Evolutionary conservation across 495 filamentous ascomycete species (phyloP), one percentile per base, ranked within the genome.

Genomic region (Penicillium lagena): DNA sequence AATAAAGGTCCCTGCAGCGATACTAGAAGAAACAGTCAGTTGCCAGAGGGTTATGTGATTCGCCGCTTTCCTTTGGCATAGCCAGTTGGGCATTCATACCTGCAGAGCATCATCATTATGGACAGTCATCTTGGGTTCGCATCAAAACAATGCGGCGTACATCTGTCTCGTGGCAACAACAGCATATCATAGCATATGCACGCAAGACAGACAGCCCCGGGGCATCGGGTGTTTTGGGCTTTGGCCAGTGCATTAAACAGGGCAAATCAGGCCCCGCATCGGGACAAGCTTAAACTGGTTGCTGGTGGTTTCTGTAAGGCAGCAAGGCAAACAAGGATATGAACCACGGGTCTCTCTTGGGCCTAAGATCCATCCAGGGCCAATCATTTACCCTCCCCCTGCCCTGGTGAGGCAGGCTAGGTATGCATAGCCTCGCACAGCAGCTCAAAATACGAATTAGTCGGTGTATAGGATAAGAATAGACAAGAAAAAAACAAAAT

Each of bases 71-170:
- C 45, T 58, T 45, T 55, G 42, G 49, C 52, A 56, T 46, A 35
- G 50, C 49, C n/a, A 34, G 52, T 65, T 65, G 62, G 59, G 62
- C 62, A 65, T 60, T 57, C 56, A 62, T 62, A 51, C 59, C 44
- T 65, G 59, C 62, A 60, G 51, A 17, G 17, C 40, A 29, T 36
- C 37, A 45, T 32, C 22, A 22, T 22, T 4, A 22, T 17, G 15
- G 22, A 22, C 4, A 22, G 6, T 22, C 4, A 6, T 22, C 22
- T 4, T 6, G 22, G 22, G 4, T 22, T 22, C 2, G 4, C 22
- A 22, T 22, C 22, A 22, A 3, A 22, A 22, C 22, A 17, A 17
- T 17, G 17, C 17, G 17, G 17, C 22, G 22, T 22, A 3, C 22
- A 6, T 6, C 4, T 22, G 4, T 22, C 22, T 22, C 4, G 22